Conservation (phyloP, 768 basidiomycete species). For the Suillus cothurnatus region DNA sequence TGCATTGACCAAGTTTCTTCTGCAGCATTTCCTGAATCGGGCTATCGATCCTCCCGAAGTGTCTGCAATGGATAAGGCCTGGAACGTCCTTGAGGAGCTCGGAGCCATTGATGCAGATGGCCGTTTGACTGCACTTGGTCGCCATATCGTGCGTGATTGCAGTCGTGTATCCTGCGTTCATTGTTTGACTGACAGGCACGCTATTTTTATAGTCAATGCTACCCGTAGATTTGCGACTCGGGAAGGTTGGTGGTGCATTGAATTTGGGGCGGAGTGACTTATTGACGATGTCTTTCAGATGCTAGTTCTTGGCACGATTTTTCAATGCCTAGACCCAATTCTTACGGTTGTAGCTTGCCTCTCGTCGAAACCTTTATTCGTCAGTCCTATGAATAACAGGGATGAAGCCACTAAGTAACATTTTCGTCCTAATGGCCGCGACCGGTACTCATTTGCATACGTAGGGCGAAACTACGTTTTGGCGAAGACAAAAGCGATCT, state of each 20-base stretch:
- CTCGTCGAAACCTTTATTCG: conserved; percentile 87
- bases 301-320: conserved; percentile 82
- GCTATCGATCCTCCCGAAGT: conserved; percentile 86
- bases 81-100: conserved; percentile 70
- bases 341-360: conserved; percentile 81
- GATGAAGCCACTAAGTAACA: conserved; percentile 75
- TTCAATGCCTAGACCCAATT: conserved; percentile 80
- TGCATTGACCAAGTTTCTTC: background rate
- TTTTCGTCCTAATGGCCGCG: background rate
- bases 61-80: conserved; percentile 75
- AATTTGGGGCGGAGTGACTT: background rate
- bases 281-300: conserved; percentile 51
- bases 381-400: conserved; percentile 78
- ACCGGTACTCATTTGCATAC: background rate
- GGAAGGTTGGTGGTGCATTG: conserved; percentile 54
- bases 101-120: conserved; percentile 72
- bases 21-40: conserved; percentile 61
- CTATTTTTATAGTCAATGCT: conserved; percentile 61
- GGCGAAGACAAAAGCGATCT: conserved; percentile 77
- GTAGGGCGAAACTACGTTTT: conserved; percentile 75
- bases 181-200: conserved; percentile 9
- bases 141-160: conserved; percentile 60
- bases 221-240: conserved; percentile 86
- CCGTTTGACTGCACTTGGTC: conserved; percentile 77
- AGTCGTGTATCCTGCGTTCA: conserved; percentile 1